Evolutionary conservation across 495 filamentous ascomycete genomes (phyloP), one percentile per base, ranked within the genome.

Genomic region (Penicillium flavigenum): DNA sequence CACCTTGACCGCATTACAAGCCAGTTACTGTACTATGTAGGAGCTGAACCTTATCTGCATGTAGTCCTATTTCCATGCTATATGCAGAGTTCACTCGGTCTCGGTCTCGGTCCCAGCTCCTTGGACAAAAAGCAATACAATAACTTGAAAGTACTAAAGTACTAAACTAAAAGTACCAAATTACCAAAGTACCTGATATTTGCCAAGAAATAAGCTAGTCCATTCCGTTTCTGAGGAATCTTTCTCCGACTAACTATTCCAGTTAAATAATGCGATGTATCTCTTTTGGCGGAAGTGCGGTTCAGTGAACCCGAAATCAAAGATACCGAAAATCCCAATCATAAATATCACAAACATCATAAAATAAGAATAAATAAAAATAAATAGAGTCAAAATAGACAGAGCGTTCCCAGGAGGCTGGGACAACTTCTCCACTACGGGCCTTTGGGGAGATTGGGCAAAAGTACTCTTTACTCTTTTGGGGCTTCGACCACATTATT

Each of bases 401-500:
- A 39, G 20, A 44, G 20, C n/a, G 48, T 51, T 59, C 58, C 63
- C 60, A 65, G 50, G 55, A 52, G 20, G 41, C 60, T 65, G 65
- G 65, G 44, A 52, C 59, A 67, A 67, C 62, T 59, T 52, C 54
- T 56, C 53, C 62, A 64, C 56, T 50, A 8, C 22, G 36, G 48
- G 10, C 34, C 14, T 48, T 48, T 34, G 10, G 31, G 31, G 31
- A 34, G 31, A 32, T 32, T 32, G 11, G 31, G 17, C 36, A 56
- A 55, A 58, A 63, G 61, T 60, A 24, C 24, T 24, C 22, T 24
- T 4, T 24, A 24, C 24, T 5, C 24, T 26, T 26, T 26, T 26
- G 6, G 24, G 24, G 24, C 5, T 26, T 26, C 24, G 24, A 26
- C 24, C 24, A 26, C 22, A 8, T 39, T 24, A 24, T 24, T 24